Evolutionary conservation across 371 early-diverging fungal genomes (phyloP).

Genomic region (Mortierella sp.): DNA sequence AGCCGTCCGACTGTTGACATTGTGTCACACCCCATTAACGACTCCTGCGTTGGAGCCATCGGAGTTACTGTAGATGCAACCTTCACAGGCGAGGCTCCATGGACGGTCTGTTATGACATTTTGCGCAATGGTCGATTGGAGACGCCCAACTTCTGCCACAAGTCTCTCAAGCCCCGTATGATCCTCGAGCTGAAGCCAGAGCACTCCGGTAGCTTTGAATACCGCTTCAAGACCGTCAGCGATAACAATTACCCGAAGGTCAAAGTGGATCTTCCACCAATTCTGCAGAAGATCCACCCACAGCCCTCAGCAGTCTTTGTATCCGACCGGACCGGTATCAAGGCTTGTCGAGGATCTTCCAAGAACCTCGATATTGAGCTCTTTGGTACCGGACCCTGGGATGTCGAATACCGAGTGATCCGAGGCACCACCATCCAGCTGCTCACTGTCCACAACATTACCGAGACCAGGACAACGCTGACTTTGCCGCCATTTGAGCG

Average conservation of each 20-base stretch:
- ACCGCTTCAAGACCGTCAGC: conserved; percentile 43
- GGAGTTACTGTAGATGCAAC: conserved; percentile 47
- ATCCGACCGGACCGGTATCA: conserved; percentile 12
- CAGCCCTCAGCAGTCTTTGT: conserved; percentile 41
- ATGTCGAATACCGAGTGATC: conserved; percentile 43
- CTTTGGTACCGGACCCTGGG: conserved; percentile 46
- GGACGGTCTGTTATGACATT: conserved; percentile 42
- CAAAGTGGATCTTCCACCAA: conserved; percentile 26
- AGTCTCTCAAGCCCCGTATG: conserved; percentile 41
- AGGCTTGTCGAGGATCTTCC: conserved; percentile 32
- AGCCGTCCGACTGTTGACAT: conserved; percentile 39
- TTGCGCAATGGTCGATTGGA: conserved; percentile 15
- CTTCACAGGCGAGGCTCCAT: conserved; percentile 49
- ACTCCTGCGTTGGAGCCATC: conserved; percentile 49
- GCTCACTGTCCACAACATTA: conserved; percentile 19
- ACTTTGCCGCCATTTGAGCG: conserved; percentile 38
- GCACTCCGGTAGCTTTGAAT: conserved; percentile 33
- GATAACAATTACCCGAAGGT: conserved; percentile 32
- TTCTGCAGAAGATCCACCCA: conserved; percentile 49
- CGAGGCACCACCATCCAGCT: conserved; percentile 26
- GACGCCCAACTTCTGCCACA: conserved; percentile 20
- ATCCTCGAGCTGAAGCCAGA: conserved; percentile 39
- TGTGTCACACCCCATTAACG: conserved; percentile 39
- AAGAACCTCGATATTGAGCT: conserved; percentile 28
- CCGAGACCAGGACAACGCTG: conserved; percentile 14